Evolutionary conservation across 306 rosid genomes (phyloP).

Genomic region (Morella rubra): DNA sequence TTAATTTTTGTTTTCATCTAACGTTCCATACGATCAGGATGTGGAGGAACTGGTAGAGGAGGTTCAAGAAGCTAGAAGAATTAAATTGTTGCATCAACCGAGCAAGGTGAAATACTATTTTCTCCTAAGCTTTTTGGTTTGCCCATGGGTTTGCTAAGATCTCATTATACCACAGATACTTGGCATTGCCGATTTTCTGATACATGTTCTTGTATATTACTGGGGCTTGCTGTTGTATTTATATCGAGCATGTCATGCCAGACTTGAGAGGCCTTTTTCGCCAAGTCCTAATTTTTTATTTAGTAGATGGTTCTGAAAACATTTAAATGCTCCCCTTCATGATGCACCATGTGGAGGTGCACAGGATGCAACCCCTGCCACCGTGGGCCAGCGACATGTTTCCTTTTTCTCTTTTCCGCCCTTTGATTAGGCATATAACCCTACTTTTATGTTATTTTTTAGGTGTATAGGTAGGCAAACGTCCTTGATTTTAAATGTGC

Average conservation of each 20-base stretch:
- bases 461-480: too few species aligned
- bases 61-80: slow-evolving; percentile 96
- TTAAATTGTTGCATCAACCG: slow-evolving; percentile 84
- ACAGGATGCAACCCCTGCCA: too few species aligned
- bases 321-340: too few species aligned
- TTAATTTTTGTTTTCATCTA: slow-evolving; percentile 15
- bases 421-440: too few species aligned
- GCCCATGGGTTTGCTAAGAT: background rate
- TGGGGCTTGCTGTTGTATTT: background rate
- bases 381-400: too few species aligned
- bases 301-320: background rate
- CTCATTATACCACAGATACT: slow-evolving; percentile 11
- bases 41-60: slow-evolving; percentile 81
- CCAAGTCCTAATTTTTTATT: background rate
- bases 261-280: background rate
- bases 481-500: too few species aligned
- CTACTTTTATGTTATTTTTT: too few species aligned
- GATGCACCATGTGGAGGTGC: too few species aligned
- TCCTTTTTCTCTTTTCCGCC: too few species aligned
- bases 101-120: slow-evolving; percentile 60
- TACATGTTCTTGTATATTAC: background rate
- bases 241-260: background rate
- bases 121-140: slow-evolving; percentile 14
- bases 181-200: background rate
- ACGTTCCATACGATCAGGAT: slow-evolving; percentile 47